Evolutionary conservation across 1,284 basidiomycete species (phyloP), one percentile per base, ranked within the genome.

Genomic region (Pseudozyma sp.): DNA sequence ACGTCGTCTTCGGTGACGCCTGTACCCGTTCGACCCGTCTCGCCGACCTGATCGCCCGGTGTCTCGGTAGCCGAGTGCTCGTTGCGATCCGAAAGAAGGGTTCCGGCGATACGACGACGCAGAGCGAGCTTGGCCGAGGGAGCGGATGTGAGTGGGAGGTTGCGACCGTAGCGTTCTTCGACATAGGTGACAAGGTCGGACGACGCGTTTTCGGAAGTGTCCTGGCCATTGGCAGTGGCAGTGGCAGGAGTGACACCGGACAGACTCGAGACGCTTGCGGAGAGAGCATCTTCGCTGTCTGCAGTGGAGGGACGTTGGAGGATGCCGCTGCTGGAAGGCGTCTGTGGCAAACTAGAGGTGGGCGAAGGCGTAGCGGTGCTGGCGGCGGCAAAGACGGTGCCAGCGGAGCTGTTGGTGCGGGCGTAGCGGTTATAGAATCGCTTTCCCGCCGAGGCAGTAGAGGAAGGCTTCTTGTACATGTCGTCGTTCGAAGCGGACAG

Each of bases 91-190:
- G 75, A 72, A 1, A 81, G 55, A 47, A 97, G 86, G 1, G 94
- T 91, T 58, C 94, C 94, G 0, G 96, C 94, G 51, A 99, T 94
- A 17, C 96, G 89, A 9, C 94, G 88, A 24, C 92, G 90, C 59
- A 99, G 86, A 0, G 93, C 93, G 11, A 90, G 88, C 85, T 98
- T 98, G 9, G 94, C 94, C 3, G 90, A 88, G 1, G 89, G 87
- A 0, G 92, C 92, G 24, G 90, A 89, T 33, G 88, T 87, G 3
- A 92, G 84, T 2, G 94, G 93, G 30, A 98, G 87, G 81, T 98
- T 98, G 5, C 97, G 90, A 0, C 94, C 96, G 77, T 97, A 99
- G 19, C 95, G 90, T 85, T 99, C 95, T 85, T 99, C 97, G 40
- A 99, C 87, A 77, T 88, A 89, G 2, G 86, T 86, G 8, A 86